Percentiles rank a stretch among this genome's conserved stretches.
Evolutionary conservation across 2,329 filamentous ascomycete genomes (phyloP).

Genomic region (Gyromitra esculenta): DNA sequence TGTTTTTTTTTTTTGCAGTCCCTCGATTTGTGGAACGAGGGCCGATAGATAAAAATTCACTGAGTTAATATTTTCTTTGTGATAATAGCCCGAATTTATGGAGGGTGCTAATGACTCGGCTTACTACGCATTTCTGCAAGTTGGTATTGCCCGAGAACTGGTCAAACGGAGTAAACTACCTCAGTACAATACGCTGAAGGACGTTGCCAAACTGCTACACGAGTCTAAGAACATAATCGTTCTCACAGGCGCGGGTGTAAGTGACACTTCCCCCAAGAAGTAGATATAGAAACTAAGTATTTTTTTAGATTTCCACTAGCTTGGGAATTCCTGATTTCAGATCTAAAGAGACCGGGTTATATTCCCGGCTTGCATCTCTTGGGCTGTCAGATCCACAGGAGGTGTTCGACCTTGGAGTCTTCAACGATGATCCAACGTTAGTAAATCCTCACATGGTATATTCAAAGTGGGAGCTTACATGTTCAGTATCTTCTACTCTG

Average conservation of each 20-base stretch:
- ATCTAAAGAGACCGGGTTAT: slow-evolving; percentile 90
- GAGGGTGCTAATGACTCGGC: slow-evolving; percentile 76
- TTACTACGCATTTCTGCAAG: slow-evolving; percentile 77
- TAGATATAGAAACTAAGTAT: slow-evolving; percentile 6
- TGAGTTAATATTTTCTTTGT: slow-evolving; percentile 31
- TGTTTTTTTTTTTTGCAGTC: slow-evolving; percentile 1
- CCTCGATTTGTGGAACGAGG: slow-evolving; percentile 12
- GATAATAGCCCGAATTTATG: slow-evolving; percentile 70
- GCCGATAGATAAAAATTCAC: slow-evolving; percentile 1
- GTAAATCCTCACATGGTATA: slow-evolving; percentile 20
- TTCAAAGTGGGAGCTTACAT: slow-evolving; percentile 19
- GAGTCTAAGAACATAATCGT: slow-evolving; percentile 86
- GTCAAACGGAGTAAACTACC: slow-evolving; percentile 81
- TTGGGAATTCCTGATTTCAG: slow-evolving; percentile 97
- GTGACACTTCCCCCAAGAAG: slow-evolving; percentile 47
- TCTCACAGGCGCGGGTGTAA: slow-evolving; percentile 84
- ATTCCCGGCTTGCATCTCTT: slow-evolving; percentile 81
- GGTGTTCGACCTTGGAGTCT: slow-evolving; percentile 90
- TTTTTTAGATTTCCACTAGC: slow-evolving; percentile 80
- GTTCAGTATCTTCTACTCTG: slow-evolving; percentile 78
- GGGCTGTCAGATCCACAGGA: slow-evolving; percentile 87
- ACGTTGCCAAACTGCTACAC: slow-evolving; percentile 81
- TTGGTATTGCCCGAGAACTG: slow-evolving; percentile 82
- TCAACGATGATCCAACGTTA: slow-evolving; percentile 78
- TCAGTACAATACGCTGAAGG: slow-evolving; percentile 84